Base-by-base conservation (phyloP, 108 stramenopile genomes). In the Cyclostephanos invisitatus region DNA sequence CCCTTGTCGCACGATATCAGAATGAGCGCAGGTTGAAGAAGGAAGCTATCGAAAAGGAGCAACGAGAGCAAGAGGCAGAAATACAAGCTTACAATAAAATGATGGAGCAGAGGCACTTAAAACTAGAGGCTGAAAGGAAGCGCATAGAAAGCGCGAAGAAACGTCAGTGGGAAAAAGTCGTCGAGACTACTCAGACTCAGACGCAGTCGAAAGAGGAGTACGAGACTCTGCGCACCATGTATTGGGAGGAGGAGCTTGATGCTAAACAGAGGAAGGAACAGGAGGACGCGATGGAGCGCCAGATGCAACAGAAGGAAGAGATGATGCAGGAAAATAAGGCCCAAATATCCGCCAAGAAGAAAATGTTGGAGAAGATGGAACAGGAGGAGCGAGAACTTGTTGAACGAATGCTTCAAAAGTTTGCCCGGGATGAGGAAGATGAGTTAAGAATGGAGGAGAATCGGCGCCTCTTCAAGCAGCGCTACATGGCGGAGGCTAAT, bases 211-310 rank as follows among this genome's bases (percentile, higher is more conserved):
- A 84, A 50, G 85, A 85, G 29, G 87, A 89, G 36, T 73, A 84
- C 72, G 79, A 82, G 44, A 60, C 36, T 56, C 50, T 87, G 25
- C 84, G 88, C 40, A 81, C 81, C 48, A 63, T 89, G 72, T 64
- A 87, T 49, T 89, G 88, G 88, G 86, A 87, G 60, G 86, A 89
- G 71, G 88, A 89, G 72, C 56, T 85, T 7, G 79, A 84, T 54
- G 85, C 84, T 18, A 85, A 87, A 54, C 70, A 70, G 20, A 72
- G 65, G 46, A 63, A 67, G 56, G 74, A 89, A 67, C 84, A 84
- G 28, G 71, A 80, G 64, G 86, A 89, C 22, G 70, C 81, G 44
- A 70, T 50, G 7, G 59, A 24, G 20, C 74, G 70, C 66, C 64
- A 70, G 29, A 27, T 70, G 69, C 37, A 67, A 62, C 61, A 59